Percentiles rank a stretch among this genome's conserved stretches.
phyloP scores from a whole-genome alignment of 306 rosid genomes.

The Vigna radiata region DNA sequence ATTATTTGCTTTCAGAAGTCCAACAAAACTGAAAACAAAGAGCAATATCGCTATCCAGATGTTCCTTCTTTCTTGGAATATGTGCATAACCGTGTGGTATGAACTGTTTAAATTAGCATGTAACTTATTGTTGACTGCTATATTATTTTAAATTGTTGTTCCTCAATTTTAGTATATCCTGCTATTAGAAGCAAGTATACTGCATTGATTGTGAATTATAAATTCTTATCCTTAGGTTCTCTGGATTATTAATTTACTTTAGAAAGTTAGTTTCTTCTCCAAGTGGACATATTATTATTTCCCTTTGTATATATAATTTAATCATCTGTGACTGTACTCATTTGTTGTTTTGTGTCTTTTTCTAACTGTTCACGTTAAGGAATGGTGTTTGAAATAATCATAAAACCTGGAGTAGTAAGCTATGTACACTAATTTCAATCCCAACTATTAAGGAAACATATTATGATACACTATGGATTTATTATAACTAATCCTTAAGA shows the following conservation, averaged over 20 bases:
- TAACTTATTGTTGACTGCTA: constrained; percentile 3
- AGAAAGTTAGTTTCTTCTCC: neutral
- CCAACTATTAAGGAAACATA: neutral
- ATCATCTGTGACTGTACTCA: neutral
- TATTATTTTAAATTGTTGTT: neutral
- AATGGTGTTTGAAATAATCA: neutral
- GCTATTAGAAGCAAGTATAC: neutral
- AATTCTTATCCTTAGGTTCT: neutral
- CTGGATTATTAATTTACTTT: neutral
- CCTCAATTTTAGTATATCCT: neutral
- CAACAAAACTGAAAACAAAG: constrained; percentile 51
- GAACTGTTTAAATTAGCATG: neutral
- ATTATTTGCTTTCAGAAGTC: constrained; percentile 89
- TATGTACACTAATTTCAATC: neutral
- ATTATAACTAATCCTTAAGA: neutral
- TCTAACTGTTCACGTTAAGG: neutral
- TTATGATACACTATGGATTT: neutral
- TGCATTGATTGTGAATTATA: neutral
- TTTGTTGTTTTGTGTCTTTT: neutral
- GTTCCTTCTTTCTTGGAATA: constrained; percentile 88
- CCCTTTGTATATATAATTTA: neutral
- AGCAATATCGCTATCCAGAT: constrained; percentile 71
- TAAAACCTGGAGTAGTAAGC: neutral
- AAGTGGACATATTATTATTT: neutral
- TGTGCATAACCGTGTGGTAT: constrained; percentile 93